Conservation (phyloP, 2,329 filamentous ascomycete genomes). For the Cladophialophora bantiana region DNA sequence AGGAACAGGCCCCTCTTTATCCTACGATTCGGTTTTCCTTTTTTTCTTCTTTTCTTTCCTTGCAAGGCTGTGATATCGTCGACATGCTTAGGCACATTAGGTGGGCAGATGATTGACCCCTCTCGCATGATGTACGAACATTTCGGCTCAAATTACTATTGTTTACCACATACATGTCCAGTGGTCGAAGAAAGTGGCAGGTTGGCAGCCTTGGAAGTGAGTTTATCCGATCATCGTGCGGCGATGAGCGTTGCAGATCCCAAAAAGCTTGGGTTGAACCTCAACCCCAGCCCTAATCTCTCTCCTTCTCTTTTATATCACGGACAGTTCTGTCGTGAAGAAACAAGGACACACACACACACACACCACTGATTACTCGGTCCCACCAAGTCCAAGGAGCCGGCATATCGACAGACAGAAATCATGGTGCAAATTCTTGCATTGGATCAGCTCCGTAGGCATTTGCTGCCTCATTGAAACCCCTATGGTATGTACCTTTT, state of each 20-base stretch:
- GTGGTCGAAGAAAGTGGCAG: no score
- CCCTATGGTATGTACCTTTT: constrained; percentile 3
- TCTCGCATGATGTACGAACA: no score
- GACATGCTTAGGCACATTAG: neutral
- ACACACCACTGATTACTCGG: neutral
- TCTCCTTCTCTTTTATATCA: no score
- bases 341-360: neutral
- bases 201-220: neutral
- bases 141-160: no score
- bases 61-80: neutral
- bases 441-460: neutral
- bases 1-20: neutral
- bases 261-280: constrained; percentile 15
- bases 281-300: neutral
- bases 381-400: neutral
- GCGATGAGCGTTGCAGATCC: constrained; percentile 8
- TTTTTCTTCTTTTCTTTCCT: neutral
- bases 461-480: neutral
- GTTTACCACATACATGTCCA: no score
- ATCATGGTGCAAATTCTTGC: neutral
- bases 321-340: no score
- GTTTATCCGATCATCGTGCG: constrained; percentile 3
- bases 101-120: no score
- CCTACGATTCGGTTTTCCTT: no score
- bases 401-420: neutral